These are phyloP conservation scores for Tausonia pullulans DNA, from an alignment of 1,284 basidiomycete genomes.

Conservation along the genomic window DNA sequence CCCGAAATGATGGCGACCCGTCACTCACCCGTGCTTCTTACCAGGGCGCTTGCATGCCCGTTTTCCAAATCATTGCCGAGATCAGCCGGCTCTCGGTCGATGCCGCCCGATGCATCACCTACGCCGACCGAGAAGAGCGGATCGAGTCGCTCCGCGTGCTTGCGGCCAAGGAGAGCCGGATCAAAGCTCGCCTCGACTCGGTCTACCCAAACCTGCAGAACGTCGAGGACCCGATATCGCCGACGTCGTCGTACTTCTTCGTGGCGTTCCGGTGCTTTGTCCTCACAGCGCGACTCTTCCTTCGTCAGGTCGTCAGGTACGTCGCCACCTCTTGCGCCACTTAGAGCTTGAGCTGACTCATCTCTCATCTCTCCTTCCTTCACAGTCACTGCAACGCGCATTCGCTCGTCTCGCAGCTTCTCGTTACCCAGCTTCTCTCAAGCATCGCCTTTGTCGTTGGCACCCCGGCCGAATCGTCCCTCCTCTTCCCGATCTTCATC, in stretches of 20 bases:
- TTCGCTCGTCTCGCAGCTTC: slow-evolving; percentile 23
- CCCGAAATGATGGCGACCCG: too few relatives aligned
- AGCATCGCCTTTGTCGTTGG: slow-evolving; percentile 23
- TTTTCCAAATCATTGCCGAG: slow-evolving; percentile 25
- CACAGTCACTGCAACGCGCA: slow-evolving; percentile 15
- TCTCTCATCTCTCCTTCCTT: neutral
- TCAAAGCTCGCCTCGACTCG: slow-evolving; percentile 14
- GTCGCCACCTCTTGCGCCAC: too few relatives aligned
- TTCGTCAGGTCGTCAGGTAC: slow-evolving; percentile 22
- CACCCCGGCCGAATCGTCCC: slow-evolving; percentile 25
- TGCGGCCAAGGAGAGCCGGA: slow-evolving; percentile 13
- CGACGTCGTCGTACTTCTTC: slow-evolving; percentile 18
- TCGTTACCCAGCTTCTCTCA: slow-evolving; percentile 22
- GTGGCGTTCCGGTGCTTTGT: slow-evolving; percentile 26
- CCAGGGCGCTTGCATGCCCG: slow-evolving; percentile 20
- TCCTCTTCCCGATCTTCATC: slow-evolving; percentile 28
- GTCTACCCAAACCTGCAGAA: slow-evolving; percentile 12
- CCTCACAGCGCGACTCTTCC: slow-evolving; percentile 25
- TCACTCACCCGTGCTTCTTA: too few relatives aligned
- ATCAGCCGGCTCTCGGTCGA: slow-evolving; percentile 21
- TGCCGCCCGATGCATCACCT: slow-evolving; percentile 5
- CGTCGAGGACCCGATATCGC: slow-evolving; percentile 13
- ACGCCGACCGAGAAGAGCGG: slow-evolving; percentile 15
- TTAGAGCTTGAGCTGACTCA: too few relatives aligned
- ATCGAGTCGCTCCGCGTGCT: slow-evolving; percentile 15